A percentile compares a stretch with the other conserved stretches of the same genome.
Evolutionary conservation across 1,284 basidiomycete species (phyloP).

Genomic region (Cryptococcus neoformans): DNA sequence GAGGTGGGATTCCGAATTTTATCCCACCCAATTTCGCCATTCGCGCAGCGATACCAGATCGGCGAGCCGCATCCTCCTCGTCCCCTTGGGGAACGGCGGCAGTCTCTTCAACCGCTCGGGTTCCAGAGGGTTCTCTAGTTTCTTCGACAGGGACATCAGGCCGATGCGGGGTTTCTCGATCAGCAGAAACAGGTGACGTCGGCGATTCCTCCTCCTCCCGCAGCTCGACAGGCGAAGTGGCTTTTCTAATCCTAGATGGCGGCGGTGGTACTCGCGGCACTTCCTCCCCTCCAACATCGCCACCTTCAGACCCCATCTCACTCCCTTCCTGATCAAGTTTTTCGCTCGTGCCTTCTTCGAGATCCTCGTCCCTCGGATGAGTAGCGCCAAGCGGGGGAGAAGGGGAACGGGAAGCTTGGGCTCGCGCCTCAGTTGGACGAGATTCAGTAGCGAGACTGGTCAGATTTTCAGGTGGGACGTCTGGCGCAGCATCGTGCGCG

Average conservation of each 20-base stretch:
- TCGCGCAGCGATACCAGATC: slow-evolving; percentile 76
- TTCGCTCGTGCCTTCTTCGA: slow-evolving; percentile 17
- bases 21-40: slow-evolving; percentile 87
- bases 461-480: neutral
- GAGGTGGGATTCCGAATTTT: slow-evolving; percentile 62
- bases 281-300: slow-evolving; percentile 6
- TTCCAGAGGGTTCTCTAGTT: no score
- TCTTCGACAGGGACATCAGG: no score
- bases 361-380: slow-evolving; percentile 26
- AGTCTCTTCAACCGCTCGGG: no score
- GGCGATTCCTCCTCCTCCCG: slow-evolving; percentile 4
- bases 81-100: neutral
- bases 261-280: slow-evolving; percentile 11
- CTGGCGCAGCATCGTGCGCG: neutral
- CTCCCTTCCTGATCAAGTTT: neutral
- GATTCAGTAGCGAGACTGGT: neutral
- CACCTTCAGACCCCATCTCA: slow-evolving; percentile 16
- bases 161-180: no score
- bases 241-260: slow-evolving; percentile 8
- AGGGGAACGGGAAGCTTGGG: slow-evolving; percentile 9
- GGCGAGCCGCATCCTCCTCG: slow-evolving; percentile 61
- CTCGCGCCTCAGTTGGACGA: slow-evolving; percentile 1
- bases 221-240: slow-evolving; percentile 6
- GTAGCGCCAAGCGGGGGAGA: slow-evolving; percentile 17
- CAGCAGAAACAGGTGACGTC: neutral